Conservation (phyloP, 2,329 filamentous ascomycete genomes). For the Fusarium palustre region DNA sequence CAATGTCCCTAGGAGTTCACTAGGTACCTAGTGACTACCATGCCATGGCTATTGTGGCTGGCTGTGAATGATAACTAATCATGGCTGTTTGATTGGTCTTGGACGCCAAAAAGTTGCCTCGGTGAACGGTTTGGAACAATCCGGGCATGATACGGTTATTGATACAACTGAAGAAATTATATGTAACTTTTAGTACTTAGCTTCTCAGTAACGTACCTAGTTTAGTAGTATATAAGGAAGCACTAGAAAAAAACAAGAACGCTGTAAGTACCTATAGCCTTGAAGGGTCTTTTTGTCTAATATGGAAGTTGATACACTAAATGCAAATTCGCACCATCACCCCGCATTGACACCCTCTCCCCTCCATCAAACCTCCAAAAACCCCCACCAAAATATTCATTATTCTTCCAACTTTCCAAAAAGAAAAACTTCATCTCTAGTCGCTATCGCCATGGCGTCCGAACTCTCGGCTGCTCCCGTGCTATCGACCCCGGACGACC, state of each 20-base stretch:
- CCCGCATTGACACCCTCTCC: conserved; percentile 49
- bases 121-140: neutral
- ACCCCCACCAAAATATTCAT: conserved; percentile 42
- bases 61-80: conserved; percentile 15
- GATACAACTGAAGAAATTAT: too few species aligned
- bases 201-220: too few species aligned
- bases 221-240: neutral
- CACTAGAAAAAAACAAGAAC: neutral
- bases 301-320: neutral
- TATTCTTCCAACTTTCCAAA: conserved; percentile 21
- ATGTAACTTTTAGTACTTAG: too few species aligned
- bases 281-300: neutral
- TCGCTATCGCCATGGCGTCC: conserved; percentile 55
- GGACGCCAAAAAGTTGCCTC: too few species aligned
- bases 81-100: conserved; percentile 24
- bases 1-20: neutral
- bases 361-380: conserved; percentile 26
- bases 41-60: neutral
- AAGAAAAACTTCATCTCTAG: conserved; percentile 9
- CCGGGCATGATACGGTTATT: neutral
- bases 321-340: conserved; percentile 31
- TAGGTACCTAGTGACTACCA: neutral
- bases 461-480: conserved; percentile 67
- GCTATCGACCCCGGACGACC: conserved; percentile 72
- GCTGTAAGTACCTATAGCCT: neutral